phyloP scores from a whole-genome alignment of 2,329 filamentous ascomycete genomes.

The Cordyceps farinosa region DNA sequence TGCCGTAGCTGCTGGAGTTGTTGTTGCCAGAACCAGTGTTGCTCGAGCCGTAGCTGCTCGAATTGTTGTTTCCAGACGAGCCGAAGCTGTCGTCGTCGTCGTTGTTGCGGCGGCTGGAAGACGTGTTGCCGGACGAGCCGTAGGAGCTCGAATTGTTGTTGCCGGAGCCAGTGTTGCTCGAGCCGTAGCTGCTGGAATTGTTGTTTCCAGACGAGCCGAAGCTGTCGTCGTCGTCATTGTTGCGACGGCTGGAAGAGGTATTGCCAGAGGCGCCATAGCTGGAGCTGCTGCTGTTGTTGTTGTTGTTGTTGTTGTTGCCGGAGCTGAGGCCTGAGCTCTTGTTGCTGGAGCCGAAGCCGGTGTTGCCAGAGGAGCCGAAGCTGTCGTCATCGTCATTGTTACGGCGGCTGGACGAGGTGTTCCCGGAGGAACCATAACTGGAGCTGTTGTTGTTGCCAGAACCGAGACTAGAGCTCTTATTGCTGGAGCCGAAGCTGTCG shows the following conservation, averaged over 20 bases:
- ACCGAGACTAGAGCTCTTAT: slow-evolving; percentile 22
- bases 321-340: slow-evolving; percentile 4
- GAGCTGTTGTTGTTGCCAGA: slow-evolving; percentile 18
- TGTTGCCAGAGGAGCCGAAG: slow-evolving; percentile 21
- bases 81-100: slow-evolving; percentile 22
- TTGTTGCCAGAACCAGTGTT: slow-evolving; percentile 30
- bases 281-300: slow-evolving; percentile 20
- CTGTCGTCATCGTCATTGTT: slow-evolving; percentile 19
- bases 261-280: slow-evolving; percentile 24
- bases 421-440: slow-evolving; percentile 24
- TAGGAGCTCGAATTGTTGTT: slow-evolving; percentile 22
- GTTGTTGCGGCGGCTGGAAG: slow-evolving; percentile 21
- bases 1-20: slow-evolving; percentile 18
- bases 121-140: slow-evolving; percentile 22
- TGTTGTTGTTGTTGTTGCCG: slow-evolving; percentile 17
- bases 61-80: slow-evolving; percentile 20
- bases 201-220: slow-evolving; percentile 21
- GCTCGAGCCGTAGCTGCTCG: slow-evolving; percentile 25
- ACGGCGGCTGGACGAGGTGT: slow-evolving; percentile 22
- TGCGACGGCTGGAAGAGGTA: slow-evolving; percentile 21
- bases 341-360: slow-evolving; percentile 19
- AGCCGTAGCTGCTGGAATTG: slow-evolving; percentile 22
- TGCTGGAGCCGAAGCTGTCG: slow-evolving; percentile 20
- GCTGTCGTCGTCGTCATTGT: slow-evolving; percentile 19
- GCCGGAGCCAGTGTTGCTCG: slow-evolving; percentile 8